Base-by-base conservation (phyloP, 352 stramenopile species). In the Phytophthora chlamydospora region DNA sequence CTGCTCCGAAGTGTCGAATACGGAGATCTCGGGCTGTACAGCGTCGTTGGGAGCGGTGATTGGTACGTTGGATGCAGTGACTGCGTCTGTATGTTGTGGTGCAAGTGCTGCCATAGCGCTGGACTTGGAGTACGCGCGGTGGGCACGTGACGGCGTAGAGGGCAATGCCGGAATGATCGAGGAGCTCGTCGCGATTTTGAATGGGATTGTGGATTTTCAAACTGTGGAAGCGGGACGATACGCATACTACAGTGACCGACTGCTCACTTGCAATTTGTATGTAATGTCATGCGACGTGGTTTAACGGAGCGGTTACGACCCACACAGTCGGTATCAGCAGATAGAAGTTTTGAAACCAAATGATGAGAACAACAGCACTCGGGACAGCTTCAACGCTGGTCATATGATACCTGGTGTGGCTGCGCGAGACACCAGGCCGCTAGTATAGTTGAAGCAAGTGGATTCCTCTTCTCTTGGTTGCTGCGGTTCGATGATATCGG, bases 401-500 rank as follows among this genome's bases (percentile, higher is more conserved):
- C 58, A 58, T 6, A 49, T 38, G 60, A 64, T 55, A 35, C 43
- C 31, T 42, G 40, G 52, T 6, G 39, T 50, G 8, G 41, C 32
- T 43, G 35, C 45, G 49, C 55, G 41, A 3, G 45, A 49, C 3
- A 29, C 24, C 2, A 29, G 24, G n/a, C 29, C 27, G 19, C 19
- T 29, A 44, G 34, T 38, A 44, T 13, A 17, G 52, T 17, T 36
- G 39, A 31, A 11, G 21, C 29, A 40, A 29, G 24, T 6, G 24
- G 38, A 2, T 41, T 59, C 50, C 12, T 64, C 50, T 19, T 68
- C 45, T 31, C 38, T 33, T 8, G 35, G 32, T 13, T 68, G 49
- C 36, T 47, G 49, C 6, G 51, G 54, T 16, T 71, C 53, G 11
- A 75, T 66, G 32, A 68, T 75, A 6, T 72, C 33, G 6, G 48